A percentile compares a stretch with the other conserved stretches of the same genome.
phyloP scores from a whole-genome alignment of 306 rosid species.

The Urtica urens region DNA sequence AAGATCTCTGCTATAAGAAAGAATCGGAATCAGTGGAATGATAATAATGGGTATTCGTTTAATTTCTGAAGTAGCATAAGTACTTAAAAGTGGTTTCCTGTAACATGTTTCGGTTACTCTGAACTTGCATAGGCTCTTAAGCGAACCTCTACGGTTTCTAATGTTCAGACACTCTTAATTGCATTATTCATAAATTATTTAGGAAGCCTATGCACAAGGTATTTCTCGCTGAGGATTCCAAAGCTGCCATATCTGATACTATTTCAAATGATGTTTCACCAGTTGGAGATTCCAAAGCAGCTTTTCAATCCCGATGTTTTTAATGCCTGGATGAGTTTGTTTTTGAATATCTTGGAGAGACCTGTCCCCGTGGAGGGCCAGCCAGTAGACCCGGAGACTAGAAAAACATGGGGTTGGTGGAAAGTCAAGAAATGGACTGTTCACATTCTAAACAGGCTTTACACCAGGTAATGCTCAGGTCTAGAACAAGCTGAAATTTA shows the following conservation, averaged over 20 bases:
- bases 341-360: conserved; percentile 75
- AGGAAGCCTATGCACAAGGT: too few relatives aligned
- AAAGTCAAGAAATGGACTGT: conserved; percentile 99
- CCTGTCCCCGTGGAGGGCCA: conserved; percentile 92
- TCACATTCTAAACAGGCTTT: conserved; percentile 82
- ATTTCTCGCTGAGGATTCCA: too few relatives aligned
- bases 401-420: conserved; percentile 99
- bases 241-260: neutral
- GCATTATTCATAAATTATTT: too few relatives aligned
- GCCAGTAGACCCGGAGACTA: conserved; percentile 69
- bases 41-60: too few relatives aligned
- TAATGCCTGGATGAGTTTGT: conserved; percentile 92
- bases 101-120: too few relatives aligned
- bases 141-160: too few relatives aligned
- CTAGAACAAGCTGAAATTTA: conserved; percentile 5
- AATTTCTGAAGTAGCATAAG: too few relatives aligned
- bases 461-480: conserved; percentile 69
- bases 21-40: too few relatives aligned
- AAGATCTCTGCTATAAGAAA: too few relatives aligned
- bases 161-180: too few relatives aligned
- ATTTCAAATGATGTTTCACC: conserved; percentile 19
- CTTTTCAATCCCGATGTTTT: conserved; percentile 67
- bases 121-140: too few relatives aligned
- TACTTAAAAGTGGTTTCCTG: too few relatives aligned
- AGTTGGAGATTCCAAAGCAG: conserved; percentile 97